phyloP scores from a whole-genome alignment of 2,329 filamentous ascomycete species.

The Ophiostoma australiae region DNA sequence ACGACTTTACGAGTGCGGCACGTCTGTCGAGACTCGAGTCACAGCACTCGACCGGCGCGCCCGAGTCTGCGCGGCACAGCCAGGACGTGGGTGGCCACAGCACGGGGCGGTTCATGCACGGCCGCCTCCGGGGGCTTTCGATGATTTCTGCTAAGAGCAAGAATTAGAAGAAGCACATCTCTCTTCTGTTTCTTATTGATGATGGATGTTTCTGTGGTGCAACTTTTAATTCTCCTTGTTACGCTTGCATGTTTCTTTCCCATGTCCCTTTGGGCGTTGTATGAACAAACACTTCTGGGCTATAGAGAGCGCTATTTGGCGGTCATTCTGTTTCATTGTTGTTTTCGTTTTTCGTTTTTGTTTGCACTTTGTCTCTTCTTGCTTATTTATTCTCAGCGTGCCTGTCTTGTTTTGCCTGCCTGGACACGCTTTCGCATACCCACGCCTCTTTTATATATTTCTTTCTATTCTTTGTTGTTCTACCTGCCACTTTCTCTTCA shows the following conservation, averaged over 20 bases:
- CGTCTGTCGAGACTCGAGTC: conserved; percentile 81
- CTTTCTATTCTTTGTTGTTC: conserved; percentile 21
- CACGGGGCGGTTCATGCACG: conserved; percentile 27
- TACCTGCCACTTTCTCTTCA: conserved; percentile 29
- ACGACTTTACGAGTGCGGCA: conserved; percentile 86
- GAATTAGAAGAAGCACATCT: background rate
- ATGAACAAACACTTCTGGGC: conserved; percentile 16
- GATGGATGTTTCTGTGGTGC: background rate
- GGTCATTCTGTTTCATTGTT: background rate
- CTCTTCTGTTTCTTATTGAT: background rate
- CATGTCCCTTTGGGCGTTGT: conserved; percentile 19
- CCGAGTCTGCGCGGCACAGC: conserved; percentile 3
- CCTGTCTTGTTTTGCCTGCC: background rate
- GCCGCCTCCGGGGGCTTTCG: conserved; percentile 31
- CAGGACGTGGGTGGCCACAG: conserved; percentile 16
- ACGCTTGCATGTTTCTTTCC: conserved; percentile 11
- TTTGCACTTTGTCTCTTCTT: background rate
- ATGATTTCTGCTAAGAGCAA: conserved; percentile 33
- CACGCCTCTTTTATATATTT: conserved; percentile 25
- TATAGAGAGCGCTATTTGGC: conserved; percentile 15
- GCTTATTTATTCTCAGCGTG: conserved; percentile 5
- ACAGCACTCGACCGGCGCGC: conserved; percentile 45
- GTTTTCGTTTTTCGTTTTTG: background rate
- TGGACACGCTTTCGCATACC: conserved; percentile 14
- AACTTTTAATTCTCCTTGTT: background rate